Conservation (phyloP, 2,329 filamentous ascomycete species). For the Diaporthe sp. region DNA sequence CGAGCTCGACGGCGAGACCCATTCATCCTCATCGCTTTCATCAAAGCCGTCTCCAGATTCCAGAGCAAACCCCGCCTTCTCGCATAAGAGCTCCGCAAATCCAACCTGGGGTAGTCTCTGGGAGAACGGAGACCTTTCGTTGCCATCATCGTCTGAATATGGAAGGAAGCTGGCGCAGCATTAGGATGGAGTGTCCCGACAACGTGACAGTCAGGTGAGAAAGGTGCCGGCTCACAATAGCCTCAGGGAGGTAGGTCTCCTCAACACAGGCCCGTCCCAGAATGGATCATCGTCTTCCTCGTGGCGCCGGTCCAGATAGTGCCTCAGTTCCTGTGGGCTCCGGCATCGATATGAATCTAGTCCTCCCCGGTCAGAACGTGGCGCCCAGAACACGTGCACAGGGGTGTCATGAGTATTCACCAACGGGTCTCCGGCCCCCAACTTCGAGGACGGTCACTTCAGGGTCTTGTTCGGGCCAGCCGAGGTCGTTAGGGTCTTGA, state of each 20-base stretch:
- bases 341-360: constrained; percentile 37
- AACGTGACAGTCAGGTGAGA: background rate
- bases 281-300: constrained; percentile 28
- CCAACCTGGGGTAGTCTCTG: constrained; percentile 5
- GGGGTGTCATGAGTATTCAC: constrained; percentile 33
- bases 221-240: constrained; percentile 37
- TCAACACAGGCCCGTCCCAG: constrained; percentile 18
- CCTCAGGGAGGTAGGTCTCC: constrained; percentile 31
- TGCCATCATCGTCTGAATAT: background rate
- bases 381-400: background rate
- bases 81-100: constrained; percentile 25
- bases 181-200: background rate
- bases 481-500: constrained; percentile 36
- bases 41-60: background rate
- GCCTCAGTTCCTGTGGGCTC: constrained; percentile 23
- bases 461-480: constrained; percentile 27
- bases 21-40: constrained; percentile 21
- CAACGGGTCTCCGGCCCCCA: constrained; percentile 36
- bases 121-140: background rate
- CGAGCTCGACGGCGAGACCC: constrained; percentile 37
- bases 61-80: constrained; percentile 21
- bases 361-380: background rate
- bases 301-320: constrained; percentile 26
- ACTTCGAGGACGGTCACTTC: constrained; percentile 39
- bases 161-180: constrained; percentile 29